Conservation (phyloP, 1,139 yeast genomes). For the Pichia sp. region DNA sequence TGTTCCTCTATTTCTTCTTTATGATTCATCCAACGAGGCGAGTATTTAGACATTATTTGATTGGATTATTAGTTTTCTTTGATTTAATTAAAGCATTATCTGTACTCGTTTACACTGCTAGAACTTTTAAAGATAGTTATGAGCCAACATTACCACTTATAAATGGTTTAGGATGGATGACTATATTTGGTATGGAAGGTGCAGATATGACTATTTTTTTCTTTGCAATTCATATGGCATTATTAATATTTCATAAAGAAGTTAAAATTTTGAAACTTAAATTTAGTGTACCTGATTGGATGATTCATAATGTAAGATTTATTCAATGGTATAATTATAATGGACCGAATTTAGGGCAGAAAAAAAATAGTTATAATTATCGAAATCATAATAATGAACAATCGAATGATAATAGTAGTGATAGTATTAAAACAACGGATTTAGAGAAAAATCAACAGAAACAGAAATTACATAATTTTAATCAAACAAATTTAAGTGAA, state of each 20-base stretch:
- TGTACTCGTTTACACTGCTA: constrained; percentile 31
- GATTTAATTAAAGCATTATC: constrained; percentile 72
- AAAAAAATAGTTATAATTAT: too few relatives aligned
- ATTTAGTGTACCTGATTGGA: neutral
- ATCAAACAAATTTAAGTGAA: too few relatives aligned
- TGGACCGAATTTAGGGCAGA: too few relatives aligned
- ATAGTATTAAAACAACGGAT: too few relatives aligned
- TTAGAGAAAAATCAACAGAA: too few relatives aligned
- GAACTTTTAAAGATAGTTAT: neutral
- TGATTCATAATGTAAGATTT: neutral
- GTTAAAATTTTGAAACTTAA: neutral
- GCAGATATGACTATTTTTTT: constrained; percentile 79
- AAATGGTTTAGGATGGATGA: constrained; percentile 76
- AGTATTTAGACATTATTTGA: constrained; percentile 67
- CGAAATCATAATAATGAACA: too few relatives aligned
- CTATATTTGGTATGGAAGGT: constrained; percentile 78
- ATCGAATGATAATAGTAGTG: too few relatives aligned
- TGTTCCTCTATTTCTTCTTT: constrained; percentile 46
- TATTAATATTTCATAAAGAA: constrained; percentile 49
- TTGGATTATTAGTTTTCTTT: constrained; percentile 56
- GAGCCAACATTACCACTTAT: neutral
- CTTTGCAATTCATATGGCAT: constrained; percentile 76
- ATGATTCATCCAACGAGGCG: constrained; percentile 56
- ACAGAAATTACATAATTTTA: too few relatives aligned
- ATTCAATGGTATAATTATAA: neutral